Evolutionary conservation across 768 basidiomycete species (phyloP).

Genomic region (Panaeolus papilionaceus): DNA sequence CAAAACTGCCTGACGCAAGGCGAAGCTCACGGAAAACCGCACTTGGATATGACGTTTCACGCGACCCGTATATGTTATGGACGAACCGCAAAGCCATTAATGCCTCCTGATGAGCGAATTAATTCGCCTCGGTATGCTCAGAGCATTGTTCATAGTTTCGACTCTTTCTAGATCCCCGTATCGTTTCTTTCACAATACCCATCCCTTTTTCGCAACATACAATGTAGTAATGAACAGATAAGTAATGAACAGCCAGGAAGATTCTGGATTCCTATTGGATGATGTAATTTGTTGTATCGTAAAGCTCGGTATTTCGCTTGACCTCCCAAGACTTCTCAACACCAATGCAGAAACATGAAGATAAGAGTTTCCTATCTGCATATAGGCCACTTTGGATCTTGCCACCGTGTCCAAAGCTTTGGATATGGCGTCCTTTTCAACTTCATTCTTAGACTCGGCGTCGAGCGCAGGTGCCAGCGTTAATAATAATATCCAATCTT

Average conservation of each 20-base stretch:
- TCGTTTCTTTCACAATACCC: constrained; percentile 10
- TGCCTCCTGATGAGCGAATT: constrained; percentile 37
- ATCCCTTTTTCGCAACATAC: neutral
- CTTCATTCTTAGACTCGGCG: constrained; percentile 52
- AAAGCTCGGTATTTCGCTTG: constrained; percentile 6
- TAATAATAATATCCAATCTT: constrained; percentile 64
- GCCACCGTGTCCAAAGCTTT: neutral
- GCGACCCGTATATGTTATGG: constrained; percentile 91
- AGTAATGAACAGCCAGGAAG: constrained; percentile 6
- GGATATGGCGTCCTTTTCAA: constrained; percentile 56
- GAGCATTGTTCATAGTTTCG: constrained; percentile 16
- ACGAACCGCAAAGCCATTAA: constrained; percentile 76
- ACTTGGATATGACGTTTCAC: constrained; percentile 64
- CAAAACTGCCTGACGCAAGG: constrained; percentile 79
- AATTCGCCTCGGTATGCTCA: neutral
- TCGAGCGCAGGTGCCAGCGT: constrained; percentile 54
- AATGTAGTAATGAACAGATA: constrained; percentile 8
- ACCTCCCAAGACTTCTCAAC: neutral
- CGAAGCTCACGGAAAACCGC: constrained; percentile 75
- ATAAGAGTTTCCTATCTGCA: neutral
- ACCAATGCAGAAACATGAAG: constrained; percentile 3
- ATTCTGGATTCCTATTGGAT: constrained; percentile 13
- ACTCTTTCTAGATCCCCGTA: constrained; percentile 11
- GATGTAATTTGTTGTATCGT: constrained; percentile 8
- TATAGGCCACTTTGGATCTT: neutral